These are phyloP conservation scores for Madurella mycetomatis DNA, from an alignment of 2,329 filamentous ascomycete species.

Conservation along the genomic window DNA sequence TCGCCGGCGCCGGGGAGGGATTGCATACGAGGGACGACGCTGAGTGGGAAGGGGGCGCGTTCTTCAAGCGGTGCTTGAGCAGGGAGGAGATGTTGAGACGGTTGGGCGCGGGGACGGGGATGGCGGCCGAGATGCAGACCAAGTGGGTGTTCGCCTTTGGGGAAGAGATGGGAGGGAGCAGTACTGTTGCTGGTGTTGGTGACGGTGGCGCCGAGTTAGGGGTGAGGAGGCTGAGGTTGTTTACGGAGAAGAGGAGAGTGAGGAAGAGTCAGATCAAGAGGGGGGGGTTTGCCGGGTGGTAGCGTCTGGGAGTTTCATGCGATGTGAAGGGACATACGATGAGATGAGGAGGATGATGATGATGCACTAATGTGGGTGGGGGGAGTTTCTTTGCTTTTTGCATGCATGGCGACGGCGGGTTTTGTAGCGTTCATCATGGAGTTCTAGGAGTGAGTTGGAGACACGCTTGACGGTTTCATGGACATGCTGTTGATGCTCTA, in stretches of 20 bases:
- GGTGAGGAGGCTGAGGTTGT: conserved; percentile 41
- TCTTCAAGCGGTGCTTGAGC: conserved; percentile 63
- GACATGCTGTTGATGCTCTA: too few species aligned
- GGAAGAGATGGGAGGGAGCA: conserved; percentile 25
- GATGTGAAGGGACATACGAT: conserved; percentile 3
- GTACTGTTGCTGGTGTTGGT: conserved; percentile 27
- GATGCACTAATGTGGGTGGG: background rate
- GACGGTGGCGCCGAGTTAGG: conserved; percentile 34
- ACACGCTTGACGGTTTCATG: too few species aligned
- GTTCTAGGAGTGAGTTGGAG: too few species aligned
- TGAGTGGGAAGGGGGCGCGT: conserved; percentile 65
- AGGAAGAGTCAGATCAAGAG: conserved; percentile 29
- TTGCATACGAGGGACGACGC: conserved; percentile 41
- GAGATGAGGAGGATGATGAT: conserved; percentile 5
- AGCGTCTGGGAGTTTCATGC: conserved; percentile 1
- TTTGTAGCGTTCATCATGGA: background rate
- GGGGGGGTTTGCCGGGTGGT: conserved; percentile 4
- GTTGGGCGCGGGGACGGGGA: conserved; percentile 51
- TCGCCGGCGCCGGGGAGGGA: too few species aligned
- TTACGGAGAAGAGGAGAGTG: conserved; percentile 39
- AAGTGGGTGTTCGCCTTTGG: conserved; percentile 49
- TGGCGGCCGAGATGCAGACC: conserved; percentile 42
- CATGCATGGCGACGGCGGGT: conserved; percentile 15
- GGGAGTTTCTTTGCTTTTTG: background rate
- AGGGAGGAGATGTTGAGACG: conserved; percentile 65